Conservation (phyloP, 306 rosid genomes). For the Rubus parviflorus region DNA sequence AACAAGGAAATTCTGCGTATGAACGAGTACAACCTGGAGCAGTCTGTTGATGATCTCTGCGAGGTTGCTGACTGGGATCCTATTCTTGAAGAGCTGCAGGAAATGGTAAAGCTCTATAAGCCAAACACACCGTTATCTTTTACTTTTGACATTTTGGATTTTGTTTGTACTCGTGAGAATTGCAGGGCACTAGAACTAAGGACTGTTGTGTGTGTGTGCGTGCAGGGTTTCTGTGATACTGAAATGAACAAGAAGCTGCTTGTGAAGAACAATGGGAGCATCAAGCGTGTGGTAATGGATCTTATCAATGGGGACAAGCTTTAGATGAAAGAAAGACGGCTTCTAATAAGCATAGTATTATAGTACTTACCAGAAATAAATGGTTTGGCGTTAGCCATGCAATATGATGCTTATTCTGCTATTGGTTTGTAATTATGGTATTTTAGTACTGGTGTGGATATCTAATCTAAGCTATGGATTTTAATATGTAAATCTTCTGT, state of each 20-base stretch:
- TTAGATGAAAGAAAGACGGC: constrained; percentile 22
- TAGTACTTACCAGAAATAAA: constrained; percentile 18
- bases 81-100: constrained; percentile 70
- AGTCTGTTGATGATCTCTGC: constrained; percentile 77
- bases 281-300: constrained; percentile 88
- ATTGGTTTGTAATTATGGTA: not conserved
- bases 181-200: constrained; percentile 1
- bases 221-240: constrained; percentile 73
- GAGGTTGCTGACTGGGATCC: constrained; percentile 83
- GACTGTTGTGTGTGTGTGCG: not conserved
- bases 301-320: constrained; percentile 56
- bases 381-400: constrained; percentile 3
- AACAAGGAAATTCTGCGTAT: constrained; percentile 77
- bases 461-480: not conserved
- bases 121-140: not conserved
- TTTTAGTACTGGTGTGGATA: not conserved
- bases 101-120: constrained; percentile 57
- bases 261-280: constrained; percentile 82
- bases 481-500: not conserved
- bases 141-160: not conserved
- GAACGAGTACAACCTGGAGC: constrained; percentile 69
- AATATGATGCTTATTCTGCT: not conserved
- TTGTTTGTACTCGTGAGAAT: not conserved
- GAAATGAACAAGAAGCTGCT: constrained; percentile 75
- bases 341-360: not conserved